Conservation (phyloP, 495 filamentous ascomycete genomes). For the Annulohypoxylon maeteangense region DNA sequence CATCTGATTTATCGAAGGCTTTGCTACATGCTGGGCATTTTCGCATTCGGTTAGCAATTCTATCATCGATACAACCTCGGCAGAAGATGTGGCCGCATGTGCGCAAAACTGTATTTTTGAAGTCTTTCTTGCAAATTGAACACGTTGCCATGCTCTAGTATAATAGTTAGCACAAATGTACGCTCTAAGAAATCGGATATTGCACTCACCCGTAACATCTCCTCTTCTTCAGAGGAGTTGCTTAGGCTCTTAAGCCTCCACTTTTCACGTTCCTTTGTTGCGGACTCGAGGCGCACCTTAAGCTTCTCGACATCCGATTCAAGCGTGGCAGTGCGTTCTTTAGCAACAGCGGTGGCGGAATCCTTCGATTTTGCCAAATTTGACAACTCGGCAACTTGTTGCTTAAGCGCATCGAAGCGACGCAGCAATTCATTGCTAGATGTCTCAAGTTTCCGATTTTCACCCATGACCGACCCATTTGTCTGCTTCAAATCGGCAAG, state of each 20-base stretch:
- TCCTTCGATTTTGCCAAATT: constrained; percentile 80
- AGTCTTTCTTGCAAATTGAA: constrained; percentile 86
- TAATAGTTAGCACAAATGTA: constrained; percentile 28
- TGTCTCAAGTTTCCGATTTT: constrained; percentile 77
- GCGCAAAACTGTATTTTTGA: constrained; percentile 92
- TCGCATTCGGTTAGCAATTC: constrained; percentile 84
- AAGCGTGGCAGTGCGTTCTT: constrained; percentile 66
- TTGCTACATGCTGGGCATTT: constrained; percentile 95
- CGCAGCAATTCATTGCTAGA: constrained; percentile 73
- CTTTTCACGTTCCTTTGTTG: constrained; percentile 78
- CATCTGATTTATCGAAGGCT: constrained; percentile 88
- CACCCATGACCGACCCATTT: constrained; percentile 69
- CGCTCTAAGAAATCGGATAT: neutral
- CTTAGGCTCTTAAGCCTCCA: constrained; percentile 84
- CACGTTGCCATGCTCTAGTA: constrained; percentile 84
- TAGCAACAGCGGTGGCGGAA: constrained; percentile 64
- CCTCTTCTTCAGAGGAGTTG: constrained; percentile 82
- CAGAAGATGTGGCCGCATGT: constrained; percentile 98
- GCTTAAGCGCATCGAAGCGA: constrained; percentile 74
- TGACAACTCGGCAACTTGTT: constrained; percentile 79
- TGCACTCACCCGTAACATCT: constrained; percentile 80
- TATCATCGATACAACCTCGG: constrained; percentile 85
- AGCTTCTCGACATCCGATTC: constrained; percentile 80
- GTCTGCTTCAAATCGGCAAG: constrained; percentile 80
- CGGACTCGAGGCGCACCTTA: constrained; percentile 75